Conservation (phyloP, 192 early-diverging fungal genomes). For the Coemansia sp. region DNA sequence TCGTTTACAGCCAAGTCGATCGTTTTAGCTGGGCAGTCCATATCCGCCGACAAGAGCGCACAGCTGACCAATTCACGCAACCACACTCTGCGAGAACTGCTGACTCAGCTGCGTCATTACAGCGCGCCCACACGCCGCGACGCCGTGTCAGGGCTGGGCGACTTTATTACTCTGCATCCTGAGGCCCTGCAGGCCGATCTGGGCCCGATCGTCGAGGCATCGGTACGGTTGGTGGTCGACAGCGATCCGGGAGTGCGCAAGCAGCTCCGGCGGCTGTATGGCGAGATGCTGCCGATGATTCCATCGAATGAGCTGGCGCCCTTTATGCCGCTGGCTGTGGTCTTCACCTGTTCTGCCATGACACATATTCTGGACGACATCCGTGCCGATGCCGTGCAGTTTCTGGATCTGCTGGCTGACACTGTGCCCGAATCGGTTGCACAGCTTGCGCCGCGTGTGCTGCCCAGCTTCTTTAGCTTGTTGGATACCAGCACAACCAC, state of each 20-base stretch:
- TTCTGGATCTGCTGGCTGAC: constrained; percentile 72
- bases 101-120: constrained; percentile 76
- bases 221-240: constrained; percentile 51
- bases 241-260: constrained; percentile 51
- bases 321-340: constrained; percentile 74
- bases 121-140: constrained; percentile 59
- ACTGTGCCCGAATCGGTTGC: constrained; percentile 62
- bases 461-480: constrained; percentile 48
- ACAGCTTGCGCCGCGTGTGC: constrained; percentile 61
- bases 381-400: constrained; percentile 72
- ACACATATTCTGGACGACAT: constrained; percentile 88
- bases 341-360: constrained; percentile 82
- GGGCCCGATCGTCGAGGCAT: constrained; percentile 46
- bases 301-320: constrained; percentile 64
- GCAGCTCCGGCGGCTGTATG: constrained; percentile 49
- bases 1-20: constrained; percentile 82
- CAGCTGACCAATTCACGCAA: constrained; percentile 74
- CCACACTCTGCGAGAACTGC: constrained; percentile 69
- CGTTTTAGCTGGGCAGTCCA: constrained; percentile 74
- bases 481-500: constrained; percentile 29
- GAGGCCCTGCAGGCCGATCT: constrained; percentile 40
- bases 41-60: constrained; percentile 70
- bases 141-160: constrained; percentile 48
- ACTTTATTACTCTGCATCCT: constrained; percentile 46
- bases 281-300: constrained; percentile 38